These are phyloP conservation scores for Casuarina cunninghamiana DNA, from an alignment of 306 rosid species.

Conservation along the genomic window DNA sequence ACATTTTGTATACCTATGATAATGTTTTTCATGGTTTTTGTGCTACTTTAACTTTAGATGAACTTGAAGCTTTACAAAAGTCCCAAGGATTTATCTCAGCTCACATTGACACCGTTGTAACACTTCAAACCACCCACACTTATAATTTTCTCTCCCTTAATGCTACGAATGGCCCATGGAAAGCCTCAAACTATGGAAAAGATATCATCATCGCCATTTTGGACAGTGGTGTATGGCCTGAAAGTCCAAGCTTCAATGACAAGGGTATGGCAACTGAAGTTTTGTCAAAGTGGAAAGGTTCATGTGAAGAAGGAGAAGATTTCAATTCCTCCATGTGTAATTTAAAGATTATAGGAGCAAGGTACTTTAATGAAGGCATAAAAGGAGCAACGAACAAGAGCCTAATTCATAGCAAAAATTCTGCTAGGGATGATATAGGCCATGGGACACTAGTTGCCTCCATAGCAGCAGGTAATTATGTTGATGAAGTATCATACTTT, in stretches of 20 bases:
- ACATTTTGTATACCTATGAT: not conserved
- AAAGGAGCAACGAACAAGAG: too few species aligned
- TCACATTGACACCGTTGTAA: too few species aligned
- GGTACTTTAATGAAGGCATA: too few species aligned
- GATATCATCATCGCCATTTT: not conserved
- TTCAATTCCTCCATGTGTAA: too few species aligned
- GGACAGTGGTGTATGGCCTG: not conserved
- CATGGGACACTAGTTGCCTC: too few species aligned
- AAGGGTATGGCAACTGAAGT: not conserved
- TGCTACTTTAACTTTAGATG: not conserved
- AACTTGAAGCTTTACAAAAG: constrained; percentile 5
- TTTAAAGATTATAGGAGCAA: too few species aligned
- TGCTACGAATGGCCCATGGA: constrained; percentile 13
- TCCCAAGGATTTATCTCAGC: not conserved
- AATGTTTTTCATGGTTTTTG: constrained; percentile 17
- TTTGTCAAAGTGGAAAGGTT: too few species aligned
- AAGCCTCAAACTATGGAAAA: not conserved
- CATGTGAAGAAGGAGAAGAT: too few species aligned
- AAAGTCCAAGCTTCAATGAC: not conserved
- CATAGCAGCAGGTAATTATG: not conserved
- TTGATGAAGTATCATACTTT: too few species aligned
- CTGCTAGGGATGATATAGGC: too few species aligned
- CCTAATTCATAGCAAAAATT: too few species aligned
- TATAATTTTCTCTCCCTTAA: constrained; percentile 16
- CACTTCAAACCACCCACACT: too few species aligned